Conservation (phyloP, 495 filamentous ascomycete species). For the Xylaria castorea region DNA sequence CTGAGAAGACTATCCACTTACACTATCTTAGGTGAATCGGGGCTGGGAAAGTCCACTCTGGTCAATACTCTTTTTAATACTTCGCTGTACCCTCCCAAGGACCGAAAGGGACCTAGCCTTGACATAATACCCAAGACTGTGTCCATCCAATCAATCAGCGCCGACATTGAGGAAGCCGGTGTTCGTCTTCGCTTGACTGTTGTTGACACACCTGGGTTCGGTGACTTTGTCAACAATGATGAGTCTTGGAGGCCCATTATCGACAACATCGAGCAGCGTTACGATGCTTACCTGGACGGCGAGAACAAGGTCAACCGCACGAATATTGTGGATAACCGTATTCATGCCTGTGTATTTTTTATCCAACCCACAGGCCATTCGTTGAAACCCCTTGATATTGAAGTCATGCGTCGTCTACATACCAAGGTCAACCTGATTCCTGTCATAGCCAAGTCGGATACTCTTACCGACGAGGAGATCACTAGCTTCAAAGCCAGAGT, state of each 20-base stretch:
- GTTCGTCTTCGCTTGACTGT: conserved; percentile 97
- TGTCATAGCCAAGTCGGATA: conserved; percentile 98
- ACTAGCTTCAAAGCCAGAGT: conserved; percentile 91
- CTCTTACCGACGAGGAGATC: conserved; percentile 96
- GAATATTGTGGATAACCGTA: conserved; percentile 99
- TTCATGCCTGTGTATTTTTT: conserved; percentile 99
- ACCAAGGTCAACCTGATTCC: conserved; percentile 99
- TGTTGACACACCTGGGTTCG: conserved; percentile 97
- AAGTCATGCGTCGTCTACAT: conserved; percentile 98
- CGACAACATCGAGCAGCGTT: conserved; percentile 98
- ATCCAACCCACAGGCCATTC: conserved; percentile 99
- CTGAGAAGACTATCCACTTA: conserved; percentile 23
- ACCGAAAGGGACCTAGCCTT: conserved; percentile 93
- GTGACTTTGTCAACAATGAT: conserved; percentile 99
- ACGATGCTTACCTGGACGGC: conserved; percentile 96
- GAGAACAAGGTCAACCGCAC: conserved; percentile 99
- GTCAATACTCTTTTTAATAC: conserved; percentile 99
- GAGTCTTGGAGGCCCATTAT: conserved; percentile 99
- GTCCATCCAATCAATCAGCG: conserved; percentile 96
- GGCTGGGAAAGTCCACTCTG: conserved; percentile 97
- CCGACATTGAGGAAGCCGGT: conserved; percentile 98
- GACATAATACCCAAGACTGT: conserved; percentile 99
- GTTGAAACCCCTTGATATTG: conserved; percentile 98
- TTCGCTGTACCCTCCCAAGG: conserved; percentile 97
- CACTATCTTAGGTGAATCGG: conserved; percentile 82